A percentile compares a stretch with the other conserved stretches of the same genome.
These are phyloP conservation scores for Pichia sp. DNA, from an alignment of 1,139 yeast species.

Conservation along the genomic window DNA sequence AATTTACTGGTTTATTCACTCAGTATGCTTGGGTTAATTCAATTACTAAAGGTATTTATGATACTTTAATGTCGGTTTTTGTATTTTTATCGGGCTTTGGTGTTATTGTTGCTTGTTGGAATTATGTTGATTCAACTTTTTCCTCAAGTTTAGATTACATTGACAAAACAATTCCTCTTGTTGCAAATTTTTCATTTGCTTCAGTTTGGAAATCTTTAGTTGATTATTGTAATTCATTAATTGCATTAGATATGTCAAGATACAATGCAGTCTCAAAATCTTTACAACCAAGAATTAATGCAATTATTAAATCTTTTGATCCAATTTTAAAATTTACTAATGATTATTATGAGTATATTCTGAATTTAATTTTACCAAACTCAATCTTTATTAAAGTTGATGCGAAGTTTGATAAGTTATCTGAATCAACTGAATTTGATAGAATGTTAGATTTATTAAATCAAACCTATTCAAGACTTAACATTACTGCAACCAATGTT, in stretches of 20 bases:
- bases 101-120: conserved; percentile 16
- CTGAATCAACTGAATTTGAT: conserved; percentile 17
- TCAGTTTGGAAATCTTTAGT: conserved; percentile 4
- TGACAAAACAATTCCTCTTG: conserved; percentile 19
- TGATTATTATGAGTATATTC: conserved; percentile 19
- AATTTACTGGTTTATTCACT: conserved; percentile 10
- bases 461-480: conserved; percentile 18
- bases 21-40: conserved; percentile 9
- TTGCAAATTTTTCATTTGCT: conserved; percentile 16
- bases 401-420: background rate
- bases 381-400: conserved; percentile 8
- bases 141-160: conserved; percentile 14
- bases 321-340: conserved; percentile 21
- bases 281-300: conserved; percentile 4
- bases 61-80: conserved; percentile 6
- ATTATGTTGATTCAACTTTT: conserved; percentile 15
- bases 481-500: conserved; percentile 19
- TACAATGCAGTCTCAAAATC: conserved; percentile 6
- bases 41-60: conserved; percentile 7
- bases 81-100: conserved; percentile 13
- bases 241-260: conserved; percentile 3
- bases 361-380: conserved; percentile 19
- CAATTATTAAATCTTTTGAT: conserved; percentile 10
- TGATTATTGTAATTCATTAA: conserved; percentile 7
- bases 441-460: conserved; percentile 16